These are phyloP conservation scores for Amanita rimosa DNA, from an alignment of 768 basidiomycete genomes.

Conservation along the genomic window DNA sequence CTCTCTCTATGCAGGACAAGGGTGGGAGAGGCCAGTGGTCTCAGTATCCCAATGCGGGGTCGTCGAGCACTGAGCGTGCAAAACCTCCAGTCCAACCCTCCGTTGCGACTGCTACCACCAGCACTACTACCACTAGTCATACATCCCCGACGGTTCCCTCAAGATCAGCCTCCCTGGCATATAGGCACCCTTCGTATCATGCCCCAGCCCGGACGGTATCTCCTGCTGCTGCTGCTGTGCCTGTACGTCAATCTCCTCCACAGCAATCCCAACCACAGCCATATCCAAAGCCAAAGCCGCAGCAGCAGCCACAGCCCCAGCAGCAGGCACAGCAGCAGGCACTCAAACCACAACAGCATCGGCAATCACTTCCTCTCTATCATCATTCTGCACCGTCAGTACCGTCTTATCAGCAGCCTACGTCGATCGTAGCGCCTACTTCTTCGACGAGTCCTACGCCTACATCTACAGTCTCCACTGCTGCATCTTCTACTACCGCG, in stretches of 20 bases:
- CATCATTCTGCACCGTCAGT: background rate
- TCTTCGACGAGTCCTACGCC: slow-evolving; percentile 12
- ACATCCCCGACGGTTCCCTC: slow-evolving; percentile 9
- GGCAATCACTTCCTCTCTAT: slow-evolving; percentile 8
- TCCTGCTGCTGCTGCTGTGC: slow-evolving; percentile 15
- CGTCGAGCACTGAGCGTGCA: slow-evolving; percentile 19
- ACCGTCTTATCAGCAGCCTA: slow-evolving; percentile 3
- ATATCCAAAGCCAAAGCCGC: slow-evolving; percentile 11
- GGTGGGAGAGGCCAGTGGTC: slow-evolving; percentile 62
- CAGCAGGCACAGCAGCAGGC: slow-evolving; percentile 7
- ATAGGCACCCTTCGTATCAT: slow-evolving; percentile 27
- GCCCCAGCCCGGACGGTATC: slow-evolving; percentile 45
- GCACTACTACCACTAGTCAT: slow-evolving; percentile 11
- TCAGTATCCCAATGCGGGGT: slow-evolving; percentile 24
- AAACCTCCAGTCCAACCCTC: slow-evolving; percentile 8
- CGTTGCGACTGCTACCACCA: background rate
- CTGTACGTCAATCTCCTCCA: slow-evolving; percentile 15
- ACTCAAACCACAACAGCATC: slow-evolving; percentile 5
- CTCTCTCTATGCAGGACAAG: slow-evolving; percentile 87
- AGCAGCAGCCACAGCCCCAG: slow-evolving; percentile 16
- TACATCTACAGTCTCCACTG: slow-evolving; percentile 1
- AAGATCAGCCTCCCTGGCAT: slow-evolving; percentile 11
- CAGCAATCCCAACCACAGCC: slow-evolving; percentile 16
- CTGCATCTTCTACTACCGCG: slow-evolving; percentile 13
- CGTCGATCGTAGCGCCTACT: slow-evolving; percentile 7